Percentiles rank a stretch among this genome's conserved stretches.
These are phyloP conservation scores for Sugiyamaella castrensis DNA, from an alignment of 1,139 yeast genomes.

Conservation along the genomic window DNA sequence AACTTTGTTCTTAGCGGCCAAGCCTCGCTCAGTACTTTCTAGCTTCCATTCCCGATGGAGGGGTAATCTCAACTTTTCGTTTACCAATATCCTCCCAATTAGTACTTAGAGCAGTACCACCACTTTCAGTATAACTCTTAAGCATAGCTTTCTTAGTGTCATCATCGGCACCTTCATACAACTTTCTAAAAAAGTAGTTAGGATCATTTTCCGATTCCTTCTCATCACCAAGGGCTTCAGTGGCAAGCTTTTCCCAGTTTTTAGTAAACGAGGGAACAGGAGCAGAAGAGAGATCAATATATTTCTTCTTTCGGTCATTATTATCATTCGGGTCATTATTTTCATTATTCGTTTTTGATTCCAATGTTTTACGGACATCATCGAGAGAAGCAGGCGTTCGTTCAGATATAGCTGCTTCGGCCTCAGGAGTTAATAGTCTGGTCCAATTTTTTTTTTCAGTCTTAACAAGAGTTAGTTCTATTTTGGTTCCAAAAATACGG, in stretches of 20 bases:
- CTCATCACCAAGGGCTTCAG: slow-evolving; percentile 47
- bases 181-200: slow-evolving; percentile 67
- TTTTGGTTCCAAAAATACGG: slow-evolving; percentile 65
- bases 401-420: slow-evolving; percentile 1
- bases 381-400: slow-evolving; percentile 2
- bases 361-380: slow-evolving; percentile 2
- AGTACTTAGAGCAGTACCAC: slow-evolving; percentile 91
- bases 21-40: slow-evolving; percentile 25
- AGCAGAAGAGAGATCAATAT: slow-evolving; percentile 7
- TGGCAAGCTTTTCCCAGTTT: slow-evolving; percentile 71
- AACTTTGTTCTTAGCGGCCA: background rate
- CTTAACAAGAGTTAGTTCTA: slow-evolving; percentile 58
- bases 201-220: slow-evolving; percentile 44
- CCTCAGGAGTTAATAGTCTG: slow-evolving; percentile 6
- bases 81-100: slow-evolving; percentile 88
- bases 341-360: background rate
- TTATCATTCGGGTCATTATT: background rate
- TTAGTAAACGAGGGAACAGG: slow-evolving; percentile 30
- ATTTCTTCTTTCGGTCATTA: slow-evolving; percentile 3
- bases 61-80: slow-evolving; percentile 63
- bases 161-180: slow-evolving; percentile 79
- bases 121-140: slow-evolving; percentile 91
- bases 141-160: slow-evolving; percentile 93
- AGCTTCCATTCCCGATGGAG: slow-evolving; percentile 61
- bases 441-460: background rate